Evolutionary conservation across 495 filamentous ascomycete genomes (phyloP).

Genomic region (Thozetella sp.): DNA sequence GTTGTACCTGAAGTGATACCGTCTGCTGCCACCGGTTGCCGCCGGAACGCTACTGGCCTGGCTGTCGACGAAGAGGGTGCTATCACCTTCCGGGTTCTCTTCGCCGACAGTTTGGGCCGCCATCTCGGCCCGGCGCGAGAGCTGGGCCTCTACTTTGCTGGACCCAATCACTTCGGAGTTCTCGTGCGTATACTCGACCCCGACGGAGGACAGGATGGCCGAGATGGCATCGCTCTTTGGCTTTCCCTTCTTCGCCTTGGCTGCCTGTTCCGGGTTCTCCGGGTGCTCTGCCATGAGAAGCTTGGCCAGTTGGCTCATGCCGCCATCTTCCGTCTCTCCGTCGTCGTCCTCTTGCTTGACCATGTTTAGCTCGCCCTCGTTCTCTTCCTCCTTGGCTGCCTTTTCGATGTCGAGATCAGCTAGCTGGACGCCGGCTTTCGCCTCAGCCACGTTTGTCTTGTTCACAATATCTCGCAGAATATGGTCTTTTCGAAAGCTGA

Average conservation of each 20-base stretch:
- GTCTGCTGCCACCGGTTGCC: constrained; percentile 12
- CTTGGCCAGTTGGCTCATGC: constrained; percentile 76
- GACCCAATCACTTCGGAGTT: constrained; percentile 96
- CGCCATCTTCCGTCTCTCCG: constrained; percentile 56
- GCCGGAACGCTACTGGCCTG: constrained; percentile 15
- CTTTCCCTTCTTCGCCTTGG: constrained; percentile 29
- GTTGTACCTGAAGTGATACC: constrained; percentile 67
- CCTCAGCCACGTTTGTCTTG: constrained; percentile 96
- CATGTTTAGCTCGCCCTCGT: constrained; percentile 31
- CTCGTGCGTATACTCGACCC: constrained; percentile 94
- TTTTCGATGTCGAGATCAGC: constrained; percentile 71
- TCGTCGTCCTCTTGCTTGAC: constrained; percentile 45
- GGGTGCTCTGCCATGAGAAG: constrained; percentile 61
- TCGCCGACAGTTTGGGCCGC: constrained; percentile 50
- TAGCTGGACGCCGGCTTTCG: constrained; percentile 80
- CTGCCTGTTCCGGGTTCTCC: constrained; percentile 40
- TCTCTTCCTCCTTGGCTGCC: constrained; percentile 55
- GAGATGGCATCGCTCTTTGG: constrained; percentile 74
- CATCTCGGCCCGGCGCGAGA: constrained; percentile 75
- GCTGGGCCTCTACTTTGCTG: constrained; percentile 77
- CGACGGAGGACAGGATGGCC: constrained; percentile 85
- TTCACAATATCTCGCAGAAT: constrained; percentile 92
- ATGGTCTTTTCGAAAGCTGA: constrained; percentile 78
- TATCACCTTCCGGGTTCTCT: constrained; percentile 18
- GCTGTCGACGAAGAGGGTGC: constrained; percentile 34